Percentiles rank a stretch among this genome's conserved stretches.
Evolutionary conservation across 805 yeast genomes (phyloP).

Genomic region (Blastobotrys americana): DNA sequence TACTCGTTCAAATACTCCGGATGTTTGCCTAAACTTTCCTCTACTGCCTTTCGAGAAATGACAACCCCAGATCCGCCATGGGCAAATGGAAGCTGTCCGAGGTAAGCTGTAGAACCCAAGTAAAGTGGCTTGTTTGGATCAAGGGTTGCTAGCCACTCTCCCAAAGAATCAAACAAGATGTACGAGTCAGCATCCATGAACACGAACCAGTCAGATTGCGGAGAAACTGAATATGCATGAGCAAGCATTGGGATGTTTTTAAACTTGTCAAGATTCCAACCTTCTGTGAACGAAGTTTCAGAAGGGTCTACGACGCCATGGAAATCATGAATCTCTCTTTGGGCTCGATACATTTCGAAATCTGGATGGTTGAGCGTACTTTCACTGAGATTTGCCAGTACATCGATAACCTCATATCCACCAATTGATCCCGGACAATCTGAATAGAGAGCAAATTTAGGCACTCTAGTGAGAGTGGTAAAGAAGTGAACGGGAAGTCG

Average conservation of each 20-base stretch:
- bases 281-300: constrained; percentile 16
- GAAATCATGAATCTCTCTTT: constrained; percentile 19
- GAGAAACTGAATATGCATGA: constrained; percentile 28
- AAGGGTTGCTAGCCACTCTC: constrained; percentile 19
- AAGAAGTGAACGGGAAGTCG: constrained; percentile 31
- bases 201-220: constrained; percentile 30
- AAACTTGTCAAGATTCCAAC: constrained; percentile 32
- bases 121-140: constrained; percentile 28
- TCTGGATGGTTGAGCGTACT: constrained; percentile 14
- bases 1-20: constrained; percentile 18
- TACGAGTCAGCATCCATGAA: constrained; percentile 33
- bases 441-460: constrained; percentile 30
- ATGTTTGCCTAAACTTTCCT: constrained; percentile 22
- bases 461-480: constrained; percentile 29
- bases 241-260: constrained; percentile 33
- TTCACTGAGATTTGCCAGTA: constrained; percentile 23
- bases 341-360: constrained; percentile 25
- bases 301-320: constrained; percentile 16
- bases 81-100: constrained; percentile 25
- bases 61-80: constrained; percentile 36
- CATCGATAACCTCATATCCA: constrained; percentile 29
- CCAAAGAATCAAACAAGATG: constrained; percentile 27
- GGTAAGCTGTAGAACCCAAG: constrained; percentile 27
- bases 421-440: constrained; percentile 29
- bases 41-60: constrained; percentile 28